Conservation (phyloP, 2,329 filamentous ascomycete genomes). For the Hypoxylon sp. region DNA sequence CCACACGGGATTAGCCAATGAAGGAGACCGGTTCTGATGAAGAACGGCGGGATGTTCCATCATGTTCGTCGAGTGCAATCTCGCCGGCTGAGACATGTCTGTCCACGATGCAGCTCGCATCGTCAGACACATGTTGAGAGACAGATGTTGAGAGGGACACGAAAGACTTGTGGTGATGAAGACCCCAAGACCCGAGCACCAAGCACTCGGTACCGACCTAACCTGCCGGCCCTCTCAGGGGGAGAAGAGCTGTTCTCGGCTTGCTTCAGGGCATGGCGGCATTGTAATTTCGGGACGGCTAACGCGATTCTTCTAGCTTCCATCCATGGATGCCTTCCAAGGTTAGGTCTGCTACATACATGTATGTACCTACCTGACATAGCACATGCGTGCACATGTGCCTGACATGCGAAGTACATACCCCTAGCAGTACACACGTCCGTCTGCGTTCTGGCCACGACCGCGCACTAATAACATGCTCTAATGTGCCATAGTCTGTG, state of each 20-base stretch:
- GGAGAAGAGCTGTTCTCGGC: constrained; percentile 5
- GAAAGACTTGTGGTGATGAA: neutral
- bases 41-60: constrained; percentile 12
- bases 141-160: constrained; percentile 6
- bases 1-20: constrained; percentile 24
- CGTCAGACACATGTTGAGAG: constrained; percentile 2
- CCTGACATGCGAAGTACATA: too few species aligned
- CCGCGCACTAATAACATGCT: too few species aligned
- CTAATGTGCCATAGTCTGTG: too few species aligned
- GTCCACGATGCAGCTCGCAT: constrained; percentile 20
- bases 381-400: too few species aligned
- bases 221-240: constrained; percentile 11
- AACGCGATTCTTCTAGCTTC: constrained; percentile 14
- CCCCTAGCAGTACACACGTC: too few species aligned
- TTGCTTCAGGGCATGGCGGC: constrained; percentile 28
- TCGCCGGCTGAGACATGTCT: neutral
- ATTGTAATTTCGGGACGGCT: constrained; percentile 30
- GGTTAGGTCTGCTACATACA: too few species aligned
- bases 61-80: neutral
- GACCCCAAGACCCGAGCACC: constrained; percentile 29
- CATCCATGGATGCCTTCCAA: too few species aligned
- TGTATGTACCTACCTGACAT: too few species aligned
- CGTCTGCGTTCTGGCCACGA: too few species aligned
- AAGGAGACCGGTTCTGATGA: constrained; percentile 2
- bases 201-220: constrained; percentile 27